Percentiles rank a stretch among this genome's conserved stretches.
Conservation (phyloP, 169 alveolate species). For the Plasmodium fragile region DNA sequence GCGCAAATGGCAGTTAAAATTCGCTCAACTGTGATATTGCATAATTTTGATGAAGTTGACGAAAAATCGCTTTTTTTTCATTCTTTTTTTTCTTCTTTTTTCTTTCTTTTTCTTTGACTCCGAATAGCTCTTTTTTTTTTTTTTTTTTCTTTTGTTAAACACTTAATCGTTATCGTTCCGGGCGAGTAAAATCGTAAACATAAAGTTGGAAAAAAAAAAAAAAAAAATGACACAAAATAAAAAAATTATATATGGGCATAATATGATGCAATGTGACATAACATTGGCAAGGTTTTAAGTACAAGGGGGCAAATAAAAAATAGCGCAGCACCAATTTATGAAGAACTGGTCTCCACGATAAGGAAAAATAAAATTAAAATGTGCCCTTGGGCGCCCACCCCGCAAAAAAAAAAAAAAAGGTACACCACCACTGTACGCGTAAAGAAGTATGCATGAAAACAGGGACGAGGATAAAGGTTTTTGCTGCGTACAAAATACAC, state of each 20-base stretch:
- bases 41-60: background rate
- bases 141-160: background rate
- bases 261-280: background rate
- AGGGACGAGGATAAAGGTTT: background rate
- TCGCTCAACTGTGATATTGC: background rate
- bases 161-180: background rate
- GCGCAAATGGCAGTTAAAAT: background rate
- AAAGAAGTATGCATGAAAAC: background rate
- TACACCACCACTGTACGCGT: background rate
- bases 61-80: background rate
- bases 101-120: background rate
- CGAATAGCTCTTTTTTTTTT: background rate
- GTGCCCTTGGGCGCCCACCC: background rate
- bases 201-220: background rate
- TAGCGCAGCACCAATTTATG: background rate
- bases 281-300: background rate
- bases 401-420: background rate
- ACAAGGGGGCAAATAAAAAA: background rate
- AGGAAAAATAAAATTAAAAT: background rate
- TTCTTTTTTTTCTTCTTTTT: constrained; percentile 4
- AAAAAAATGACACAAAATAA: background rate
- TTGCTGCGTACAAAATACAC: background rate
- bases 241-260: background rate
- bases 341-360: background rate
- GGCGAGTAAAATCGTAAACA: background rate